Conservation (phyloP, 208 protist genomes). For the Leishmania martiniquensis region DNA sequence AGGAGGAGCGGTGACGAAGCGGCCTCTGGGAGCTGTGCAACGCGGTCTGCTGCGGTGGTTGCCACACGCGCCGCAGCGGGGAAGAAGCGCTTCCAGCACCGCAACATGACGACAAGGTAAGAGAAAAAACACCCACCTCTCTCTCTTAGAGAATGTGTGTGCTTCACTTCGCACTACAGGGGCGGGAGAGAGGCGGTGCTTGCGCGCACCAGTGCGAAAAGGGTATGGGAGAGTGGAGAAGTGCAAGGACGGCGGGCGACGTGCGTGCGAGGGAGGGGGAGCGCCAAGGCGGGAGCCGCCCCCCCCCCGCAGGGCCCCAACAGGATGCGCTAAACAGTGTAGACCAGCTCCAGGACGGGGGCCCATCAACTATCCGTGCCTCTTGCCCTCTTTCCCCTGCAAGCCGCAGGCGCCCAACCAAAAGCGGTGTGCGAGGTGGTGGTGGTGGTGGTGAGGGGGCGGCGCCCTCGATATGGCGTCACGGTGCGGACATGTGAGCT, state of each 20-base stretch:
- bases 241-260: not conserved
- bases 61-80: conserved; percentile 3
- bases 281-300: too few relatives aligned
- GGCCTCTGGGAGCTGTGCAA: not conserved
- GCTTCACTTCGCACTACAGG: not conserved
- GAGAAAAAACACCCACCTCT: not conserved
- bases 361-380: not conserved
- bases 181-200: not conserved
- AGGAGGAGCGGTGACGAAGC: conserved; percentile 14
- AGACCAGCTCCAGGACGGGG: not conserved
- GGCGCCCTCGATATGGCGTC: not conserved
- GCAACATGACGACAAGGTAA: conserved; percentile 11
- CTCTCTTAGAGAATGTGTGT: not conserved
- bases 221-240: not conserved
- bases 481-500: not conserved
- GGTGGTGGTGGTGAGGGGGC: not conserved
- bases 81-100: conserved; percentile 12
- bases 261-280: not conserved
- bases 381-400: not conserved
- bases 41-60: not conserved
- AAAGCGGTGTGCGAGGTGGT: not conserved
- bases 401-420: not conserved
- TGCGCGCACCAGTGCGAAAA: not conserved
- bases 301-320: too few relatives aligned
- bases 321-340: not conserved